Percentiles rank a stretch among this genome's conserved stretches.
These are phyloP conservation scores for Fusarium buxicola DNA, from an alignment of 2,329 filamentous ascomycete species.

Conservation along the genomic window DNA sequence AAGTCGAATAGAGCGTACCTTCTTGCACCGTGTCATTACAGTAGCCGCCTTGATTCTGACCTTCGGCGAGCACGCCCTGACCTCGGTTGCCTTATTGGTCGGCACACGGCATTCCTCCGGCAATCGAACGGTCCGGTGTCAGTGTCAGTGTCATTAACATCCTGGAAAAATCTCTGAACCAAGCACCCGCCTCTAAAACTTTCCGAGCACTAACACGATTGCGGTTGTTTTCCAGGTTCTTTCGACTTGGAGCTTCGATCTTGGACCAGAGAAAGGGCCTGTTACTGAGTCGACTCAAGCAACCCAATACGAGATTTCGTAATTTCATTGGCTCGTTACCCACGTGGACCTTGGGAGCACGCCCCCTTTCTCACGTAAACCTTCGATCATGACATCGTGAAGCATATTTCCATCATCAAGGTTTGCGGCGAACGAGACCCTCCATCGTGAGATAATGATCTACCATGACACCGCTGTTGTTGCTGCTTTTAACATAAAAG, in stretches of 20 bases:
- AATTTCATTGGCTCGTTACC: constrained; percentile 9
- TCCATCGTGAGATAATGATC: constrained; percentile 18
- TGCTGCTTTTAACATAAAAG: not conserved
- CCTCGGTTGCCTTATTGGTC: constrained; percentile 13
- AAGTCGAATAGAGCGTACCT: constrained; percentile 19
- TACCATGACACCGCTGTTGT: constrained; percentile 2
- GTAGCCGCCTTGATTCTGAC: too few species aligned
- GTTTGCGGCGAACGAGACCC: constrained; percentile 5
- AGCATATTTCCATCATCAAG: constrained; percentile 20
- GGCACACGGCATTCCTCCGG: not conserved
- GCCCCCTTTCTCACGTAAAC: constrained; percentile 10
- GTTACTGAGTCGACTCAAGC: constrained; percentile 19
- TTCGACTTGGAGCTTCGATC: constrained; percentile 26
- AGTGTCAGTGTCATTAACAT: constrained; percentile 23
- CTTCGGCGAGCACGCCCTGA: constrained; percentile 11
- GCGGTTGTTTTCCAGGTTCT: constrained; percentile 12
- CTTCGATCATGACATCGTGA: constrained; percentile 27
- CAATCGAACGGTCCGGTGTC: constrained; percentile 11
- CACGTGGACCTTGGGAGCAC: constrained; percentile 16
- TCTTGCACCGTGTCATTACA: not conserved
- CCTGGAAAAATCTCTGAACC: constrained; percentile 40
- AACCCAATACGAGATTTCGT: constrained; percentile 18
- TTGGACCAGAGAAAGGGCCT: constrained; percentile 26
- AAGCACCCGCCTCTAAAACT: constrained; percentile 16
- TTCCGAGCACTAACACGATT: constrained; percentile 17